Evolutionary conservation across 2,329 filamentous ascomycete species (phyloP), one percentile per base, ranked within the genome.

Genomic region (Lachnellula willkommii): DNA sequence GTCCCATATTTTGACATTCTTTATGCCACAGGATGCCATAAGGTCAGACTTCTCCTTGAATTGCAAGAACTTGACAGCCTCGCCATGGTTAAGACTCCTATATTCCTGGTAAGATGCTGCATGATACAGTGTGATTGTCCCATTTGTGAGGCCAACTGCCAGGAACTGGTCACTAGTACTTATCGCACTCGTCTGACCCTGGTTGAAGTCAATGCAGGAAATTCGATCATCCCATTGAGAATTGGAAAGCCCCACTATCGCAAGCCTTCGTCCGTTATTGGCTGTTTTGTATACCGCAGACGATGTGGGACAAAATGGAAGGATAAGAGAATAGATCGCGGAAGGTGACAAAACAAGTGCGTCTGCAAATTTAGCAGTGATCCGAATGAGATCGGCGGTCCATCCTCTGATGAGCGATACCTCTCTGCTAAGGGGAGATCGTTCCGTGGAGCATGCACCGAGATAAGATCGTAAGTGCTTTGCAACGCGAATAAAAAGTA

Each of bases 241-340:
- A n/a, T 56, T 56, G 15, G 54, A 58, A 12, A 66, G 50, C 17
- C 68, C 68, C 12, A 54, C 15, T 9, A 68, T 58, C 5, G 59
- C 28, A 20, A 69, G 53, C 4, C 58, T 52, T 9, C 60, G 52
- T 5, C 45, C 40, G 35, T 52, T 50, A 17, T 47, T 54, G 4
- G 51, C 59, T n/a, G 60, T 58, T 50, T 58, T 64, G 20, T 54
- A 50, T 11, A 60, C 51, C 1, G 58, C 54, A 28, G 55, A 63
- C 4, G 57, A 55, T 2, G 58, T 49, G 14, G 71, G 71, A 53
- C 71, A 73, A 49, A 73, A 64, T 2, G 71, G 68, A 2, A 68
- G 71, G n/a, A 73, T 67, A 1, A 72, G 61, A 39, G 60, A 66
- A 55, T 69, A 68, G n/a, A 73, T 72, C 2, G 71, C 66, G 2